Evolutionary conservation across 2,329 filamentous ascomycete species (phyloP).

Genomic region (Diaporthe australafricana): DNA sequence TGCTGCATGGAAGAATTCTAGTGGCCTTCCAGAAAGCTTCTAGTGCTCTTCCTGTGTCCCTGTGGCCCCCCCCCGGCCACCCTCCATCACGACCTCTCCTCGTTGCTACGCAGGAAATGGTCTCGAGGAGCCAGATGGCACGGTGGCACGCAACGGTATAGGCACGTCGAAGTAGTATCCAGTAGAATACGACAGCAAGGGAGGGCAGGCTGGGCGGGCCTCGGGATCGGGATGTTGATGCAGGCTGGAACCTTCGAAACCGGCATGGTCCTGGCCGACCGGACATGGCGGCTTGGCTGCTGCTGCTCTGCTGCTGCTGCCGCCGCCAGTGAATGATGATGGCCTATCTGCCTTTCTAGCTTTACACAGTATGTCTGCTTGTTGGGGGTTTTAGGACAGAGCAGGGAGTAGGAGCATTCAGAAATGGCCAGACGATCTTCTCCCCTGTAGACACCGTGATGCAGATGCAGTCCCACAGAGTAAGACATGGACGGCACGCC

Average conservation of each 20-base stretch:
- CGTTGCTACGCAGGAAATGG: neutral
- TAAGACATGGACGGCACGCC: no score
- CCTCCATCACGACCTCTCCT: neutral
- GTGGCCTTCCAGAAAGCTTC: conserved; percentile 33
- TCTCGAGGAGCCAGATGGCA: no score
- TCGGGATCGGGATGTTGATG: conserved; percentile 6
- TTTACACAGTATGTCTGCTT: no score
- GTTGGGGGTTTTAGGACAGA: no score
- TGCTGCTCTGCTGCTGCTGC: neutral
- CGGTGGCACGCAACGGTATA: neutral
- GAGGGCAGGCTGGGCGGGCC: neutral
- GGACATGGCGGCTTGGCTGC: conserved; percentile 11
- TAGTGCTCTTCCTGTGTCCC: conserved; percentile 23
- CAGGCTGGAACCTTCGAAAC: conserved; percentile 18
- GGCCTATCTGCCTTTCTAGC: neutral
- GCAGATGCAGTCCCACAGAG: no score
- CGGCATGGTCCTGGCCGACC: conserved; percentile 20
- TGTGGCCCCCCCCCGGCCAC: neutral
- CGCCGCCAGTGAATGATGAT: neutral
- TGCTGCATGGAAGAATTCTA: conserved; percentile 29
- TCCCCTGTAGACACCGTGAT: no score
- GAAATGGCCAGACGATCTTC: no score
- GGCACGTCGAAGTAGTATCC: neutral
- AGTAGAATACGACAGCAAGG: neutral
- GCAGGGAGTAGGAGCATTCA: no score